Evolutionary conservation across 2,329 filamentous ascomycete genomes (phyloP), one percentile per base, ranked within the genome.

Genomic region (Exophiala calicioides): DNA sequence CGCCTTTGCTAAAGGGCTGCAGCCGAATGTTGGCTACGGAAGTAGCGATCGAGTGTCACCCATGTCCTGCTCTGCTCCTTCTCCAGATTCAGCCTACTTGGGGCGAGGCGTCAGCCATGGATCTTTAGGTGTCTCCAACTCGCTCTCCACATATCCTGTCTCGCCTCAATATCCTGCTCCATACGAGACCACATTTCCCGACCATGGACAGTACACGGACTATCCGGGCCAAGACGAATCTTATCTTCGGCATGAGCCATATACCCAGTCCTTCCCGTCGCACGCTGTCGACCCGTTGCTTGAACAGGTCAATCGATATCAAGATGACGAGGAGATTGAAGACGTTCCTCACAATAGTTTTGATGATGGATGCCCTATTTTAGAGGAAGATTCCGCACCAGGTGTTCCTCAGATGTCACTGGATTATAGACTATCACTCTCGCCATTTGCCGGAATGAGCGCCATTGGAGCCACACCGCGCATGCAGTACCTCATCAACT

Each of bases 401-500:
- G 36, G 23, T 12, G 38, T 51, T 23, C 30, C 38, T n/a, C 37
- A 37, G 8, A 20, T 46, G 9, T 38, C 44, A 13, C 44, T 51
- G 30, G 34, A 51, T 12, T 47, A 50, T 21, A 48, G 34, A 15
- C 34, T 58, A 19, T 37, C 48, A 9, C 24, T 54, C 7, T 52
- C 57, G 3, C 48, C 51, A 3, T 52, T 55, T 20, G 46, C 49
- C 8, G 43, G 47, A 12, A 41, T 52, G 15, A 45, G 42, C 26
- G 37, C 72, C 75, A 74, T 76, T 63, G 79, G 64, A 71, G 85
- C 66, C 71, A 82, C 88, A 51, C 81, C 85, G 48, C 86, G 89
- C 62, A 85, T 95, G 73, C 85, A 86, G 56, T 94, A 86, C 68
- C 85, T 95, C 63, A 85, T 96, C 73, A 86, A 94, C 64, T 95